These are phyloP conservation scores for Ehretia macrophylla DNA, from an alignment of 257 asterid species.

Conservation along the genomic window DNA sequence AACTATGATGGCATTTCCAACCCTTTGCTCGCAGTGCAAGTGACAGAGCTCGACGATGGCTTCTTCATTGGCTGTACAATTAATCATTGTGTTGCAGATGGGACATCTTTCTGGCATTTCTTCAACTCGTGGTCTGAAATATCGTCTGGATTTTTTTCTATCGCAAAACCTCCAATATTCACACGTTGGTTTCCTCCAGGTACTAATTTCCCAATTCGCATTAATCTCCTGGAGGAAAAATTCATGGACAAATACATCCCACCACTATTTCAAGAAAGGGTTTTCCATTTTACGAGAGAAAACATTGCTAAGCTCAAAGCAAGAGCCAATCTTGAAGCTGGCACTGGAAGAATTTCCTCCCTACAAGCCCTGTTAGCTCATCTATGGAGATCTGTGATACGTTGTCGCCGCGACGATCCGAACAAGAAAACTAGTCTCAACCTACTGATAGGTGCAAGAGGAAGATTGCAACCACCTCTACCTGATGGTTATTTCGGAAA, in stretches of 20 bases:
- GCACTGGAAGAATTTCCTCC: constrained; percentile 26
- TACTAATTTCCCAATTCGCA: constrained; percentile 4
- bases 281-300: constrained; percentile 36
- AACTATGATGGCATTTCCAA: constrained; percentile 33
- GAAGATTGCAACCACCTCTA: constrained; percentile 30
- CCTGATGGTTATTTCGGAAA: constrained; percentile 39
- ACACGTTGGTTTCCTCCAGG: constrained; percentile 24
- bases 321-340: constrained; percentile 31
- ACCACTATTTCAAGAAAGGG: constrained; percentile 27
- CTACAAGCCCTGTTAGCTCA: constrained; percentile 43
- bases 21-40: constrained; percentile 38
- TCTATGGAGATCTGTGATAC: constrained; percentile 29
- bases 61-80: constrained; percentile 31
- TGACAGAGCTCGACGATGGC: constrained; percentile 42
- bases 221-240: constrained; percentile 8
- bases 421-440: constrained; percentile 1
- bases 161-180: constrained; percentile 22
- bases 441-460: constrained; percentile 22
- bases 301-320: constrained; percentile 28
- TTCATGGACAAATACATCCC: background rate
- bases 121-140: constrained; percentile 48
- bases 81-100: constrained; percentile 40
- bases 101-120: constrained; percentile 50
- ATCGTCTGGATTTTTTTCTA: constrained; percentile 11
- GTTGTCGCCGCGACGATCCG: background rate